Base-by-base conservation (phyloP, 106 monocot species). In the Acanthochlamys bracteata region DNA sequence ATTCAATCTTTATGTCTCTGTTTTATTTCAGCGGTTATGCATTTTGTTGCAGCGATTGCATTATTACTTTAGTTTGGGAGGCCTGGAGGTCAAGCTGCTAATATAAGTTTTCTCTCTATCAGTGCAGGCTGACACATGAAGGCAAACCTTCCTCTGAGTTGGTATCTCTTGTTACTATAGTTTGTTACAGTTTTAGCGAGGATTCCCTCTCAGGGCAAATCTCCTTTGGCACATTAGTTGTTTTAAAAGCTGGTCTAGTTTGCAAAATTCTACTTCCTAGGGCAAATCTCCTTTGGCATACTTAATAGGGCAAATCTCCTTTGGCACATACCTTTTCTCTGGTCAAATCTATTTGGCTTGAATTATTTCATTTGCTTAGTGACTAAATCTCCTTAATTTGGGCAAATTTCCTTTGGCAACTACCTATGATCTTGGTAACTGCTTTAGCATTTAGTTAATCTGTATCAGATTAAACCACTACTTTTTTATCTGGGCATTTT, bases 271-370 rank as follows among this genome's bases (percentile, higher is more conserved):
- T 25, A 20, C 17, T 25, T 81, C 27, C 57, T 72, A 12, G 72
- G 66, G 73, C 65, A 77, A 62, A 74, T 74, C 77, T 82, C 77
- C 66, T 68, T 82, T 78, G 82, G 74, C 74, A 75, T 63, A 68
- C 66, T 75, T 59, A 67, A 39, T 39, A 17, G 77, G 80, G 83
- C 77, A 88, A 80, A 70, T 88, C 88, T 88, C 77, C 88, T 88
- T 78, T 83, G 80, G 80, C 80, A 88, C 27, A 13, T 26, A 21
- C 25, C 25, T 0, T 25, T 59, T 60, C 51, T 71, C 21, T n/a
- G n/a, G 66, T 27, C 41, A 59, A 59, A 77, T 70, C 52, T 61
- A 21, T 66, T 61, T 71, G 51, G 51, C 56, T 53, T 80, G 74
- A 63, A 61, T 65, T 66, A 70, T 53, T 19, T 17, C 11, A 49